Evolutionary conservation across 1,284 basidiomycete species (phyloP), one percentile per base, ranked within the genome.

Genomic region (Neonothopanus nambi): DNA sequence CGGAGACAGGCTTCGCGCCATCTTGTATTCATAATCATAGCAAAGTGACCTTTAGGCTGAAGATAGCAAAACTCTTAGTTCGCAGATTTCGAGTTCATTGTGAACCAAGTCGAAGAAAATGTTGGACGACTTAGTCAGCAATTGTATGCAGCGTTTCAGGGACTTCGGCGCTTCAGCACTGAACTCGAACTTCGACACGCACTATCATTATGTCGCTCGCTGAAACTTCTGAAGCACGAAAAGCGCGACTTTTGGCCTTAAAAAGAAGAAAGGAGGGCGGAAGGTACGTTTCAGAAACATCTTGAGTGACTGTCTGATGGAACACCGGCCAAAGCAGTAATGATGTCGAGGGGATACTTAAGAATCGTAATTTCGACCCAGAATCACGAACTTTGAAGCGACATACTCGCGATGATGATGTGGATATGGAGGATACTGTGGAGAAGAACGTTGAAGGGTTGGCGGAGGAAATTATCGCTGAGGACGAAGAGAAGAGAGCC

Each of bases 391-490:
- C 90, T 56, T 66, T 91, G 56, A 83, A 84, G 63, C 92, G 90
- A 67, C 82, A 77, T 59, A 71, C 70, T 12, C 67, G 66, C 35
- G 71, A 74, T 48, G 79, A 80, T 45, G 79, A 80, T 58, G 76
- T 73, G 9, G 81, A 81, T 43, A 79, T 84, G 64, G 81, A 89
- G 61, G 91, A 95, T 60, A 98, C 95, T 0, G 85, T 98, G 5
- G 95, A 98, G 73, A 87, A 85, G 62, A 78, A 87, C 54, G 86
- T 97, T 0, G 81, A 87, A 48, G 94, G 93, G 0, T 70, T 98
- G 53, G 91, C 93, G 11, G 88, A 95, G 66, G 71, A 77, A 59
- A 93, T 96, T 60, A 85, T 97, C 50, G 75, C 77, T 21, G 90
- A 95, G 67, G 95, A 98, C 65, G 91, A 94, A 66, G 81, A 84